Conservation (phyloP, 495 filamentous ascomycete genomes). For the Evansstolkia leycettana region DNA sequence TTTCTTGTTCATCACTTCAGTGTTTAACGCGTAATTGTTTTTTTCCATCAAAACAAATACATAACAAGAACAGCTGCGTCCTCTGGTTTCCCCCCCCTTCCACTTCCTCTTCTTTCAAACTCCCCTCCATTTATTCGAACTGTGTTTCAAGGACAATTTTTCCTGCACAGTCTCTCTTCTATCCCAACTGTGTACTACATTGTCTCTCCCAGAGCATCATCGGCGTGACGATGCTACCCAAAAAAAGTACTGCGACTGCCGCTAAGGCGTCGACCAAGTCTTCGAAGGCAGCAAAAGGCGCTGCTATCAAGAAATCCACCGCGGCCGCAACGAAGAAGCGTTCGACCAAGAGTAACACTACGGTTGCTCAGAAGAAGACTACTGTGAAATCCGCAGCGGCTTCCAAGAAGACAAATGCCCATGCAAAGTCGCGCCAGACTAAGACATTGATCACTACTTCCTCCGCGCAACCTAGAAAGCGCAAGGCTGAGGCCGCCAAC, state of each 20-base stretch:
- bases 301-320: slow-evolving; percentile 5
- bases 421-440: slow-evolving; percentile 2
- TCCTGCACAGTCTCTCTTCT: no score
- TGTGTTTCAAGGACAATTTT: no score
- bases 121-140: no score
- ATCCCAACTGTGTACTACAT: background rate
- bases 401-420: slow-evolving; percentile 4
- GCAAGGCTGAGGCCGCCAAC: slow-evolving; percentile 23
- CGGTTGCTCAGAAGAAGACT: background rate
- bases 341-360: slow-evolving; percentile 5
- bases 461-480: slow-evolving; percentile 21
- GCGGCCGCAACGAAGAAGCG: slow-evolving; percentile 6
- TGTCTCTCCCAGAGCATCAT: background rate
- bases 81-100: no score
- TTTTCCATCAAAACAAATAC: no score
- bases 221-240: slow-evolving; percentile 21
- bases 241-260: slow-evolving; percentile 12
- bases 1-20: no score
- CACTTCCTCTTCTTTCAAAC: no score
- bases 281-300: slow-evolving; percentile 2
- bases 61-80: no score
- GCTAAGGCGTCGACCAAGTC: slow-evolving; percentile 8
- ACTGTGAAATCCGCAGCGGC: slow-evolving; percentile 2
- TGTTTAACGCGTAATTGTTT: no score
- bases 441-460: slow-evolving; percentile 6